These are phyloP conservation scores for Aspergillus sp. DNA, from an alignment of 2,329 filamentous ascomycete species.

Conservation along the genomic window DNA sequence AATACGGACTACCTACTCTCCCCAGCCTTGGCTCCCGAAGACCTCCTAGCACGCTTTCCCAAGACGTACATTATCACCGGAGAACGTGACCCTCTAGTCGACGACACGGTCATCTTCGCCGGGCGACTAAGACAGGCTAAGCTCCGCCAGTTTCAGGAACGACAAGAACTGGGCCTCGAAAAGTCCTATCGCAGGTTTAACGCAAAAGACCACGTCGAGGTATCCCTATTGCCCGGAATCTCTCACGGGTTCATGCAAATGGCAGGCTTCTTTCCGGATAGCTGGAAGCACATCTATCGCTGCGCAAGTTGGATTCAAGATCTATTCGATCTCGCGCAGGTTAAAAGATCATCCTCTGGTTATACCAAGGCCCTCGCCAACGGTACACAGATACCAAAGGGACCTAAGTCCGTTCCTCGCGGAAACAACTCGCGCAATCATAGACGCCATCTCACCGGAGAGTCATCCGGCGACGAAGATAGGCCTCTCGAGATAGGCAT, in stretches of 20 bases:
- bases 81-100: slow-evolving; percentile 90
- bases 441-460: slow-evolving; percentile 47
- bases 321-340: slow-evolving; percentile 56
- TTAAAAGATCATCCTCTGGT: slow-evolving; percentile 22
- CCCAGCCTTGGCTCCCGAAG: slow-evolving; percentile 84
- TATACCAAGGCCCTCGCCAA: slow-evolving; percentile 17
- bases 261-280: slow-evolving; percentile 81
- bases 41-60: slow-evolving; percentile 80
- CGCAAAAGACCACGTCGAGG: slow-evolving; percentile 75
- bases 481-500: slow-evolving; percentile 78
- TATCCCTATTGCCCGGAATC: slow-evolving; percentile 82
- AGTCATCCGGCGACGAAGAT: slow-evolving; percentile 80
- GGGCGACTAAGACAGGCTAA: slow-evolving; percentile 83
- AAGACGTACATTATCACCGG: slow-evolving; percentile 94
- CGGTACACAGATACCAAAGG: background rate
- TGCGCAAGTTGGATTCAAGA: slow-evolving; percentile 81
- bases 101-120: slow-evolving; percentile 96
- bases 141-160: slow-evolving; percentile 56
- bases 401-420: slow-evolving; percentile 14
- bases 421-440: slow-evolving; percentile 43
- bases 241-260: slow-evolving; percentile 95
- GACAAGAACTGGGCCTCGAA: slow-evolving; percentile 58
- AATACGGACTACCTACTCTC: slow-evolving; percentile 86
- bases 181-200: slow-evolving; percentile 62
- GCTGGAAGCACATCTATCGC: slow-evolving; percentile 81